A percentile compares a stretch with the other conserved stretches of the same genome.
Conservation (phyloP, 2,329 filamentous ascomycete species). For the Zymoseptoria crescenta region DNA sequence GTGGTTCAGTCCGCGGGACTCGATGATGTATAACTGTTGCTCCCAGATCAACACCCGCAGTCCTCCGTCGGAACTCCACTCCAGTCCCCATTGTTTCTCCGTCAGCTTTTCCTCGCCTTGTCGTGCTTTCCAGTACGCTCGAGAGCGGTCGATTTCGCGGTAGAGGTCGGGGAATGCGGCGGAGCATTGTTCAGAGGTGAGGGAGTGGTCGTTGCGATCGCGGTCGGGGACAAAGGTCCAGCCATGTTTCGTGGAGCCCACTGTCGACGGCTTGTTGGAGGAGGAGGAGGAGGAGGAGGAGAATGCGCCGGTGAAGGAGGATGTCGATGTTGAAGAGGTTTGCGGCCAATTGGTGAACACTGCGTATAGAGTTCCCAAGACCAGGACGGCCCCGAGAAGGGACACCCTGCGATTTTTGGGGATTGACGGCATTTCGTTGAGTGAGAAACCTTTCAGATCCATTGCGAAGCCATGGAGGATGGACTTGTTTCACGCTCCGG, state of each 20-base stretch:
- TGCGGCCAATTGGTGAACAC: slow-evolving; percentile 1
- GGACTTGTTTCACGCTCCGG: no score
- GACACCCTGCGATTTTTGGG: slow-evolving; percentile 8
- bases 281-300: background rate
- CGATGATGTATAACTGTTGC: slow-evolving; percentile 30
- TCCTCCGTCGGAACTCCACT: slow-evolving; percentile 26
- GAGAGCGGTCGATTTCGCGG: slow-evolving; percentile 27
- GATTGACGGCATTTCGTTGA: slow-evolving; percentile 12
- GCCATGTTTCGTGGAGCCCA: background rate
- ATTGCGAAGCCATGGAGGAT: slow-evolving; percentile 5
- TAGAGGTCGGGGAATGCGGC: slow-evolving; percentile 28
- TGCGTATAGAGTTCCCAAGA: slow-evolving; percentile 5
- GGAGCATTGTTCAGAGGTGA: slow-evolving; percentile 25
- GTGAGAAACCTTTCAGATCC: slow-evolving; percentile 6
- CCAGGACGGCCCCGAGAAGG: slow-evolving; percentile 5
- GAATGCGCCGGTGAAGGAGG: background rate
- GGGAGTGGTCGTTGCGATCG: slow-evolving; percentile 26
- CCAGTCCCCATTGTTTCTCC: slow-evolving; percentile 23
- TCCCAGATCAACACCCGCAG: slow-evolving; percentile 33
- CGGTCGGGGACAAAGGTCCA: slow-evolving; percentile 16
- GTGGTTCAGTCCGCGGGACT: slow-evolving; percentile 26
- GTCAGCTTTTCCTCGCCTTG: slow-evolving; percentile 18
- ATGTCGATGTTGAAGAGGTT: background rate
- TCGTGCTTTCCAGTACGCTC: slow-evolving; percentile 18
- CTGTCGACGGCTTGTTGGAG: background rate